Conservation (phyloP, 1,284 basidiomycete species). For the Nidula niveotomentosa region DNA sequence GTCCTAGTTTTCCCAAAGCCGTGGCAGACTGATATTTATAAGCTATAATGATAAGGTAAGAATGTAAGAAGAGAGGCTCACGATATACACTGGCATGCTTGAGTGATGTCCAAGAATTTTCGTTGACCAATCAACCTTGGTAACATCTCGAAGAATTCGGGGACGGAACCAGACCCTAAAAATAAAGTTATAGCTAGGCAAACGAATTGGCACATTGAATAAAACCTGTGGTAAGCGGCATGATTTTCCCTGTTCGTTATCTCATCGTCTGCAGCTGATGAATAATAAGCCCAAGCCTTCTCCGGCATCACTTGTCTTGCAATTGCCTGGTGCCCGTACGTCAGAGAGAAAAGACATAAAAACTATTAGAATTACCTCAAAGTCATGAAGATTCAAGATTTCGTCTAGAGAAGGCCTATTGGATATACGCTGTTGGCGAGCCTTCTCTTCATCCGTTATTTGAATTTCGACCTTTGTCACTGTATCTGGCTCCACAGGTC, state of each 20-base stretch:
- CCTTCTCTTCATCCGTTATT: conserved; percentile 62
- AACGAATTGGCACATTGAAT: neutral
- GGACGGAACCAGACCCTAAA: conserved; percentile 89
- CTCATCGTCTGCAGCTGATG: conserved; percentile 83
- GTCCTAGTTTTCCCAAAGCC: conserved; percentile 87
- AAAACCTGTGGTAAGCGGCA: conserved; percentile 75
- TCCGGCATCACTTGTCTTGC: conserved; percentile 69
- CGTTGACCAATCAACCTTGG: conserved; percentile 77
- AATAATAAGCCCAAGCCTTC: conserved; percentile 88
- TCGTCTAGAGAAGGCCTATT: conserved; percentile 68
- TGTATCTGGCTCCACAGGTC: conserved; percentile 65
- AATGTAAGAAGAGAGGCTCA: conserved; percentile 17
- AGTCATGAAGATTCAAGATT: conserved; percentile 87
- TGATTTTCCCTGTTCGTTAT: conserved; percentile 87
- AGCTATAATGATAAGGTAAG: neutral
- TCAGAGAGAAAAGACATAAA: neutral
- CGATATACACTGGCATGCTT: conserved; percentile 77
- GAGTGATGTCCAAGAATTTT: conserved; percentile 71
- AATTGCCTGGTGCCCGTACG: conserved; percentile 46
- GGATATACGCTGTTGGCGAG: conserved; percentile 47
- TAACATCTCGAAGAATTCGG: conserved; percentile 83
- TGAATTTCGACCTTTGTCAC: conserved; percentile 51
- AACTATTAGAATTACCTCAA: conserved; percentile 59
- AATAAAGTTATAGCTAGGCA: neutral
- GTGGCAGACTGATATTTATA: conserved; percentile 57